Evolutionary conservation across 352 stramenopile genomes (phyloP), one percentile per base, ranked within the genome.

Genomic region (Phytopythium mirpurense): DNA sequence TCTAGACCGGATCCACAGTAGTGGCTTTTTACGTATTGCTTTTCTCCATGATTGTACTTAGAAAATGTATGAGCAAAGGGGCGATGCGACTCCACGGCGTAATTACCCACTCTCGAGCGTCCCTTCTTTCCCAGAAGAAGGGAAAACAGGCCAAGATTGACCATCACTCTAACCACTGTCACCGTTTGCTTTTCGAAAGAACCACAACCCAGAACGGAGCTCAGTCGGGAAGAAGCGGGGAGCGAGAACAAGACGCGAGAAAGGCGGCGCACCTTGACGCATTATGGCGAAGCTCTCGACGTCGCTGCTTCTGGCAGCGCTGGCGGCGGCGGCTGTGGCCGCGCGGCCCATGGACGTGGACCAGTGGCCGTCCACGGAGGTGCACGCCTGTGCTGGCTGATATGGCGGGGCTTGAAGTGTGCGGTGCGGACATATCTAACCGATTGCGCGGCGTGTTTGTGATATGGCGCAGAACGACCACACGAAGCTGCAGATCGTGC

Each of bases 401-500:
- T 19, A 26, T n/a, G 8, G 38, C 10, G 43, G 34, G 36, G 18
- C 37, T 37, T 37, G 35, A 47, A 57, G n/a, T n/a, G n/a, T 32
- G 29, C 29, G 29, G 29, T 32, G 29, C 29, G n/a, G n/a, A n/a
- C n/a, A n/a, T n/a, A n/a, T n/a, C n/a, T n/a, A n/a, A n/a, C n/a
- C n/a, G n/a, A n/a, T n/a, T n/a, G n/a, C n/a, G n/a, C n/a, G n/a
- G n/a, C n/a, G n/a, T n/a, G n/a, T n/a, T n/a, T n/a, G n/a, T n/a
- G n/a, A n/a, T 8, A 51, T 55, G 10, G 36, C 2, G 21, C 57
- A 93, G 81, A 92, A 68, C 60, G 83, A 92, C 56, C 83, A 94
- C 75, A 92, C 81, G 23, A 94, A 95, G 74, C 64, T 95, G 56
- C 80, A 96, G 68, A 69, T 97, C 41, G 78, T 95, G 57, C 75